phyloP scores from a whole-genome alignment of 768 basidiomycete genomes.

The Sporobolomyces phaffii region DNA sequence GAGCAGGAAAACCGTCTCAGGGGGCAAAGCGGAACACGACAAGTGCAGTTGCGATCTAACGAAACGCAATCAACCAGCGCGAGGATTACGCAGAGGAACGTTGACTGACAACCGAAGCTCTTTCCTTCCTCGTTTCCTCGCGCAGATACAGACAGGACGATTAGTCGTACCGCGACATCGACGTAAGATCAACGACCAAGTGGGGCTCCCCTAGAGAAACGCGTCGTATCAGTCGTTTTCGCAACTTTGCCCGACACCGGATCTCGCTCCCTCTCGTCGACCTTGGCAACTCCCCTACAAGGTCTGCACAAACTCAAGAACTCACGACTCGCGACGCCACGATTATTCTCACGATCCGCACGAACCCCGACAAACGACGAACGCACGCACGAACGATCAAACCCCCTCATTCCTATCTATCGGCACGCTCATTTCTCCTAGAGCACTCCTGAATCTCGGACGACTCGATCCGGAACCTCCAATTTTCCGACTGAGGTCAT shows the following conservation, averaged over 20 bases:
- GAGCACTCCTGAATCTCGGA: conserved; percentile 13
- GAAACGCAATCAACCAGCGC: no score
- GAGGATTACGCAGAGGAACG: no score
- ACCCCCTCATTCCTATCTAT: neutral
- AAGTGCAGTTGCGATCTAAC: no score
- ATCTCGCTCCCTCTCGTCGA: no score
- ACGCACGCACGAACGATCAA: neutral
- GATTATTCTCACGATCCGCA: neutral
- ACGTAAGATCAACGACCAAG: conserved; percentile 1
- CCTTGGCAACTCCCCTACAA: no score
- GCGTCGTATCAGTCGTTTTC: conserved; percentile 44
- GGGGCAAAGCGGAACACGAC: no score
- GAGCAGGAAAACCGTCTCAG: neutral
- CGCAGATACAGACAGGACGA: neutral
- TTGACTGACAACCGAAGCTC: neutral
- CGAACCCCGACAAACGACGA: neutral
- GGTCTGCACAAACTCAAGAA: no score
- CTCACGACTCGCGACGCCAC: neutral
- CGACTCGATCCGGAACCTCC: conserved; percentile 67
- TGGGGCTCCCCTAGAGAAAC: conserved; percentile 46
- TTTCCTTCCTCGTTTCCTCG: neutral
- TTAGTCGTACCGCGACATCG: neutral
- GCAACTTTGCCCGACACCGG: no score
- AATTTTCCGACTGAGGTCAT: conserved; percentile 51
- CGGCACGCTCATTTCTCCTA: neutral